phyloP scores from a whole-genome alignment of 2,329 filamentous ascomycete genomes.

The Ceratocystis lukuohia region DNA sequence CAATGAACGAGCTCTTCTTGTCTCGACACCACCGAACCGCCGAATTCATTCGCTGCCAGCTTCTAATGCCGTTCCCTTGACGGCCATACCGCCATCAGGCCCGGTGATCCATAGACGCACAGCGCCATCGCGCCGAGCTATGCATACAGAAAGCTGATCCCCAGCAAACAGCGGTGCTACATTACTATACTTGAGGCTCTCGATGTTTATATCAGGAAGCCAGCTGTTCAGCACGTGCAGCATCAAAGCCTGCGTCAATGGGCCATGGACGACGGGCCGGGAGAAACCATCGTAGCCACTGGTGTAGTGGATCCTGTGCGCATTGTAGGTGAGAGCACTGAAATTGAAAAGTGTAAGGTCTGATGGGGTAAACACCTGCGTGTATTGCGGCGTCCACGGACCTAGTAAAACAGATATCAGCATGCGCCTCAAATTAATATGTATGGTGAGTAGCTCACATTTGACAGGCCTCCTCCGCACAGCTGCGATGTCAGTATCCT shows the following conservation, averaged over 20 bases:
- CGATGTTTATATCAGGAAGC: slow-evolving; percentile 29
- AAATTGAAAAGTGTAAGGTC: slow-evolving; percentile 71
- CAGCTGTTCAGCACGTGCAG: slow-evolving; percentile 31
- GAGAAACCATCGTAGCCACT: slow-evolving; percentile 59
- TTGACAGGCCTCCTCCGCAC: slow-evolving; percentile 23
- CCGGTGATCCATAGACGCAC: slow-evolving; percentile 51
- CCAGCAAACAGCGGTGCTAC: slow-evolving; percentile 65
- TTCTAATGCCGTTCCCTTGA: slow-evolving; percentile 38
- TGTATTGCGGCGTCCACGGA: slow-evolving; percentile 6
- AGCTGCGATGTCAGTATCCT: slow-evolving; percentile 21
- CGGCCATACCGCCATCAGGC: slow-evolving; percentile 46
- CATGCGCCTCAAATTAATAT: neutral
- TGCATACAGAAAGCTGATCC: slow-evolving; percentile 57
- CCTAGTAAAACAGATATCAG: neutral
- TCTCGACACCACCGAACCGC: too few species aligned
- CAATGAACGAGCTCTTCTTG: neutral
- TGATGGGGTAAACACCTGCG: slow-evolving; percentile 48
- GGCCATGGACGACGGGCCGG: slow-evolving; percentile 72
- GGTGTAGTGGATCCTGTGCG: slow-evolving; percentile 79
- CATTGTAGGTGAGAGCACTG: slow-evolving; percentile 83
- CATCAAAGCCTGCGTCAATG: slow-evolving; percentile 65
- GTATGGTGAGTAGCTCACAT: slow-evolving; percentile 21
- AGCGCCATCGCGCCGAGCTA: slow-evolving; percentile 32
- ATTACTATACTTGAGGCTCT: slow-evolving; percentile 63
- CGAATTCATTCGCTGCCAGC: neutral